Conservation (phyloP, 108 stramenopile species). For the Nitzschia sp. region DNA sequence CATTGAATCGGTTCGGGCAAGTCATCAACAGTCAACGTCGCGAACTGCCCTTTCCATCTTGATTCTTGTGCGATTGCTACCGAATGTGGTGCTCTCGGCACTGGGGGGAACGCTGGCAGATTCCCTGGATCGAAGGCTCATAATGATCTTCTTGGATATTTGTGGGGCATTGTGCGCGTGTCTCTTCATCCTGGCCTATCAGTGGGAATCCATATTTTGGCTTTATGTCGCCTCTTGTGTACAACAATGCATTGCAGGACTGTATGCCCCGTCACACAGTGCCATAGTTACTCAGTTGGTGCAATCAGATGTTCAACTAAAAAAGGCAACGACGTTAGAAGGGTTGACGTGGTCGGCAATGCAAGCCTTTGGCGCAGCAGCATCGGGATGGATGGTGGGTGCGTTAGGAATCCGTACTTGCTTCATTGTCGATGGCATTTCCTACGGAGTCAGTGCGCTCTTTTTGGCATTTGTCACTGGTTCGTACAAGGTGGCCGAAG, state of each 20-base stretch:
- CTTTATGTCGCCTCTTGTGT: slow-evolving; percentile 57
- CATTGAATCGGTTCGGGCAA: slow-evolving; percentile 28
- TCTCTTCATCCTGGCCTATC: slow-evolving; percentile 53
- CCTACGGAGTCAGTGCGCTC: slow-evolving; percentile 58
- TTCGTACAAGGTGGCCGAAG: slow-evolving; percentile 26
- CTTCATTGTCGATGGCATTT: slow-evolving; percentile 46
- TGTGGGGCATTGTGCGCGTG: slow-evolving; percentile 38
- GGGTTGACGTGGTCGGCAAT: slow-evolving; percentile 64
- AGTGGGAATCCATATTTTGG: slow-evolving; percentile 42
- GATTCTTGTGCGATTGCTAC: slow-evolving; percentile 59
- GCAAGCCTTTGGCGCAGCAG: slow-evolving; percentile 57
- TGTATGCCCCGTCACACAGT: slow-evolving; percentile 62
- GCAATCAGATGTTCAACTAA: slow-evolving; percentile 41
- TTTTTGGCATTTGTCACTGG: slow-evolving; percentile 30
- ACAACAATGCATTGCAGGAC: slow-evolving; percentile 53
- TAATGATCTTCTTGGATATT: slow-evolving; percentile 62
- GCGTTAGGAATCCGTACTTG: slow-evolving; percentile 54
- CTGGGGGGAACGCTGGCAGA: slow-evolving; percentile 75
- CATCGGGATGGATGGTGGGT: slow-evolving; percentile 55
- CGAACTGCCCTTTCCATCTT: slow-evolving; percentile 58
- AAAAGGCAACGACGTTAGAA: slow-evolving; percentile 65
- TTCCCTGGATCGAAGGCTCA: slow-evolving; percentile 58
- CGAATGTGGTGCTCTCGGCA: slow-evolving; percentile 58
- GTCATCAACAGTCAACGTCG: slow-evolving; percentile 11
- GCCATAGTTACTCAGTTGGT: slow-evolving; percentile 66